These are phyloP conservation scores for Fusarium buxicola DNA, from an alignment of 2,329 filamentous ascomycete genomes.

Conservation along the genomic window DNA sequence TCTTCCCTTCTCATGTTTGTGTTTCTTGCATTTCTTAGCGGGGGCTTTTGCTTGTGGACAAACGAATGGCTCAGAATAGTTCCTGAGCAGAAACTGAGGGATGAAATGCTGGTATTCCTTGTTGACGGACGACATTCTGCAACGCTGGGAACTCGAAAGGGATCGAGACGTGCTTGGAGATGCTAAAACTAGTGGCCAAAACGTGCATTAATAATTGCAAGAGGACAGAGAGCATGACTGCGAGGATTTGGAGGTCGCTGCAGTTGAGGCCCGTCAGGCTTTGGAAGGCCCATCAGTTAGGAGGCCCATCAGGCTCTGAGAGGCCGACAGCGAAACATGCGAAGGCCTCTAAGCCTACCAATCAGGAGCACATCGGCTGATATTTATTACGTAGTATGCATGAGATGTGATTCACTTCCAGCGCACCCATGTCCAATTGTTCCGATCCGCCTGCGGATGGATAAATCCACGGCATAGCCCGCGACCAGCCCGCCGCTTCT, in stretches of 20 bases:
- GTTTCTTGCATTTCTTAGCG: neutral
- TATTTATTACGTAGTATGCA: too few relatives aligned
- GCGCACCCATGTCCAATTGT: neutral
- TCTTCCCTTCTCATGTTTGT: constrained; percentile 1
- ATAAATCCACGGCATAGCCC: constrained; percentile 7
- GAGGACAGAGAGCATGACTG: too few relatives aligned
- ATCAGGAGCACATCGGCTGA: neutral
- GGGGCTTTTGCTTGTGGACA: neutral
- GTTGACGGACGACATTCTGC: neutral
- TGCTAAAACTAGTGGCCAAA: too few relatives aligned
- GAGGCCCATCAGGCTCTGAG: neutral
- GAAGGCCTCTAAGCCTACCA: constrained; percentile 25
- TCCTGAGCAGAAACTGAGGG: neutral
- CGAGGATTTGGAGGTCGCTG: neutral
- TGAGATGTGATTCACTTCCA: neutral
- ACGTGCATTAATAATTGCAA: too few relatives aligned
- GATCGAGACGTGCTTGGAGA: too few relatives aligned
- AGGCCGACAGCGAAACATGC: constrained; percentile 26
- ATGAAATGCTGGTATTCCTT: constrained; percentile 4
- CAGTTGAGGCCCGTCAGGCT: too few relatives aligned
- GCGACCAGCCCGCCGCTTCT: fast-evolving
- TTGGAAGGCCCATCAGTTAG: too few relatives aligned
- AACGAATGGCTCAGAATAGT: neutral
- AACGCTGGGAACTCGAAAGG: neutral
- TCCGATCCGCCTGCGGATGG: neutral